A percentile compares a stretch with the other conserved stretches of the same genome.
Conservation (phyloP, 176 grass and related monocot species). For the Musa beccarii region DNA sequence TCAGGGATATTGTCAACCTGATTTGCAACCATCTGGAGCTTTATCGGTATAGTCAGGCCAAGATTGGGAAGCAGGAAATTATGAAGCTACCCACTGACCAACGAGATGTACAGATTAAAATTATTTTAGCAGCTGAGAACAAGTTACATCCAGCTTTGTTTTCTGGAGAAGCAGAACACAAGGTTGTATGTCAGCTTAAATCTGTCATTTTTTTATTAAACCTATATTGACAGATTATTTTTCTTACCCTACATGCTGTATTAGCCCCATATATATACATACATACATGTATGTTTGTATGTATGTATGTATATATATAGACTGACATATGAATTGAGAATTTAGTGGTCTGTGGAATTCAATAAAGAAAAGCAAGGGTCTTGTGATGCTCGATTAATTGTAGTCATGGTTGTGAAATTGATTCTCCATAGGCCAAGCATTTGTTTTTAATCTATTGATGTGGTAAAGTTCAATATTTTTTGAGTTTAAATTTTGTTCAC, state of each 20-base stretch:
- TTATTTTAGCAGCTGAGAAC: slow-evolving; percentile 53
- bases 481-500: too few species aligned
- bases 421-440: too few species aligned
- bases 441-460: too few species aligned
- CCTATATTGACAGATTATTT: background rate
- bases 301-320: too few species aligned
- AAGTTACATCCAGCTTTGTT: slow-evolving; percentile 89
- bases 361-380: too few species aligned
- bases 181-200: slow-evolving; percentile 30
- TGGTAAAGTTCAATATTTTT: too few species aligned
- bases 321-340: too few species aligned
- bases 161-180: slow-evolving; percentile 65
- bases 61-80: slow-evolving; percentile 84
- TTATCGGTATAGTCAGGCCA: slow-evolving; percentile 72
- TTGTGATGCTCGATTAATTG: too few species aligned
- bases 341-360: too few species aligned
- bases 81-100: slow-evolving; percentile 48
- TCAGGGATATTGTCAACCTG: slow-evolving; percentile 70
- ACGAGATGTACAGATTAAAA: slow-evolving; percentile 76
- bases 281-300: too few species aligned
- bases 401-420: too few species aligned
- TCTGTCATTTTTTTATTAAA: background rate
- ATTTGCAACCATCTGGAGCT: slow-evolving; percentile 74
- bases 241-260: background rate
- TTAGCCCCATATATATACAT: too few species aligned